Evolutionary conservation across 257 asterid species (phyloP), one percentile per base, ranked within the genome.

Genomic region (Voacanga thouarsii): DNA sequence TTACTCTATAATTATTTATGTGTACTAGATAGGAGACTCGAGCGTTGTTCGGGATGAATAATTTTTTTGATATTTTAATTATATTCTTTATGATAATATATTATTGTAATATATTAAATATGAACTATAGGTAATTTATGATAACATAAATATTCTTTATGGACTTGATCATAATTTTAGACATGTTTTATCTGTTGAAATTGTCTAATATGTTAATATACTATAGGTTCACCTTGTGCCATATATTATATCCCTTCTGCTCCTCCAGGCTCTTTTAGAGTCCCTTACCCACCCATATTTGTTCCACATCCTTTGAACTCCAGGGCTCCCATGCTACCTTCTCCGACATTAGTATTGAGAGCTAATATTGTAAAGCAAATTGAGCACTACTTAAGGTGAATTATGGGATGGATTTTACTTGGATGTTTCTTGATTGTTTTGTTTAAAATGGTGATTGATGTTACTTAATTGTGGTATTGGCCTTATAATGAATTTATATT

Each of bases 351-450:
- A 69, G 82, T 88, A 59, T 79, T 92, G 88, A 89, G 80, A 83
- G 86, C 87, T 49, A 80, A 80, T 80, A 85, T 96, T 79, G 57
- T 88, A 33, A 89, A 83, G 89, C 99, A 96, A 89, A 90, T 96
- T 82, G 98, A 96, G 75, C 93, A 93, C 85, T 96, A 96, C 89
- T 96, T 96, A 92, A 91, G 99, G 99, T 93, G 79, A 85, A 72
- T 53, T 56, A 15, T 80, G 33, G 49, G 12, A 74, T 56, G 47
- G 43, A 55, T 44, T 65, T 72, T n/a, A n/a, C 24, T 5, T 41
- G n/a, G 56, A 28, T 77, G 15, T 66, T 23, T 65, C n/a, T 63
- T 37, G 12, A 28, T 65, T 21, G 1, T 19, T 67, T 37, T 37
- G 7, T 41, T 67, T 63, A n/a, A n/a, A n/a, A n/a, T n/a, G n/a